Base-by-base conservation (phyloP, 768 basidiomycete genomes). In the Coprinopsis sp. region DNA sequence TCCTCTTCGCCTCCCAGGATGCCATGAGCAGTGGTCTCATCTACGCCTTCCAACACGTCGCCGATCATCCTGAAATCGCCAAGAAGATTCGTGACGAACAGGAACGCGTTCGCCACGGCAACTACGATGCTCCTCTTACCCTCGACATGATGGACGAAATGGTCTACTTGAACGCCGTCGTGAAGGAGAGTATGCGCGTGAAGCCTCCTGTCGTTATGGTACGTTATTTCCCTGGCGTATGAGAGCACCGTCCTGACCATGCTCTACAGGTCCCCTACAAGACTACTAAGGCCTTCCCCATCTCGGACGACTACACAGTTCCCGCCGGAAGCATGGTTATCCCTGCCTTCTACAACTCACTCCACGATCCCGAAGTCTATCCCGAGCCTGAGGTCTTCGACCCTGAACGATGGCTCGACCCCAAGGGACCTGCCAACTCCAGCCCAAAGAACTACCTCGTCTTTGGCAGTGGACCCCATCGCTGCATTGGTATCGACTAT, bases 131-230 rank as follows among this genome's bases (percentile, higher is more conserved):
- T 46, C 84, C 88, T 18, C 60, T 97, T 51, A 91, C 90, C 0
- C 70, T 98, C 51, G 93, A 97, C 47, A 78, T 87, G 76, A 62
- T 98, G 54, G 94, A 96, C 46, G 69, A 91, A 51, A 96, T 96
- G 93, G 77, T 85, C 16, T 99, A 97, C 63, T 75, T 96, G 30
- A 80, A 81, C 57, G 95, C 96, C 2, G 82, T 91, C 50, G 87
- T 97, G 51, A 95, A 92, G 69, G 96, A 98, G 71, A 89, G 87
- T 54, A 72, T 98, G 63, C 80, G 96, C 27, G 69, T 91, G 44
- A 86, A 87, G 64, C 95, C 96, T 31, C 94, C 96, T 3, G 96
- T 98, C 24, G 87, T 90, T 24, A 98, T 98, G 95, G 95, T 92
- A 52, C 50, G 69, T 61, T 4, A 11, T 33, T 27, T n/a, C 21